These are phyloP conservation scores for Suillus variegatus DNA, from an alignment of 768 basidiomycete species.

Conservation along the genomic window DNA sequence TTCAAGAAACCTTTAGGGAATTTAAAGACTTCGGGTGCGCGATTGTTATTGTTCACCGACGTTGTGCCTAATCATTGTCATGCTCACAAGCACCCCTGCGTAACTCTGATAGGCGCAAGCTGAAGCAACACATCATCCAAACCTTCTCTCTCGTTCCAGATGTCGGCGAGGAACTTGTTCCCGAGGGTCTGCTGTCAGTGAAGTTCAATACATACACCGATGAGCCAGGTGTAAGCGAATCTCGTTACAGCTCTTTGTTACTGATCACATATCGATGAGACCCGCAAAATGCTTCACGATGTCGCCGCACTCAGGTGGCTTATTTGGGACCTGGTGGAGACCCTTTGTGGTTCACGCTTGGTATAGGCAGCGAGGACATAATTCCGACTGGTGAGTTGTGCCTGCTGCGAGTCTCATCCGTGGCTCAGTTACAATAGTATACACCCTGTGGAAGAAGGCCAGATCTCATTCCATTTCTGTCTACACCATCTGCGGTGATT, in stretches of 20 bases:
- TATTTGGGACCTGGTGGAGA: slow-evolving; percentile 67
- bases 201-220: slow-evolving; percentile 68
- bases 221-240: slow-evolving; percentile 62
- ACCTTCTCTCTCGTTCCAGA: slow-evolving; percentile 52
- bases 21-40: slow-evolving; percentile 62
- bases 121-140: slow-evolving; percentile 58
- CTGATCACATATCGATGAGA: slow-evolving; percentile 11
- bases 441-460: slow-evolving; percentile 77
- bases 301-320: slow-evolving; percentile 43
- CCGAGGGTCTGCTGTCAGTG: slow-evolving; percentile 67
- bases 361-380: slow-evolving; percentile 65
- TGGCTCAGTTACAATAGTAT: slow-evolving; percentile 42
- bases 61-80: background rate
- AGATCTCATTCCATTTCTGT: slow-evolving; percentile 66
- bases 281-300: background rate
- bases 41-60: background rate
- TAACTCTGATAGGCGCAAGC: slow-evolving; percentile 71
- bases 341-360: slow-evolving; percentile 78
- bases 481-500: slow-evolving; percentile 71
- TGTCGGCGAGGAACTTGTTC: slow-evolving; percentile 68
- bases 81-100: slow-evolving; percentile 56
- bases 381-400: slow-evolving; percentile 61
- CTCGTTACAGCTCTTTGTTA: background rate
- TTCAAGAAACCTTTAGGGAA: slow-evolving; percentile 78
- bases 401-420: background rate